A percentile compares a stretch with the other conserved stretches of the same genome.
Evolutionary conservation across 2,329 filamentous ascomycete species (phyloP).

Genomic region (Cordyceps fumosorosea): DNA sequence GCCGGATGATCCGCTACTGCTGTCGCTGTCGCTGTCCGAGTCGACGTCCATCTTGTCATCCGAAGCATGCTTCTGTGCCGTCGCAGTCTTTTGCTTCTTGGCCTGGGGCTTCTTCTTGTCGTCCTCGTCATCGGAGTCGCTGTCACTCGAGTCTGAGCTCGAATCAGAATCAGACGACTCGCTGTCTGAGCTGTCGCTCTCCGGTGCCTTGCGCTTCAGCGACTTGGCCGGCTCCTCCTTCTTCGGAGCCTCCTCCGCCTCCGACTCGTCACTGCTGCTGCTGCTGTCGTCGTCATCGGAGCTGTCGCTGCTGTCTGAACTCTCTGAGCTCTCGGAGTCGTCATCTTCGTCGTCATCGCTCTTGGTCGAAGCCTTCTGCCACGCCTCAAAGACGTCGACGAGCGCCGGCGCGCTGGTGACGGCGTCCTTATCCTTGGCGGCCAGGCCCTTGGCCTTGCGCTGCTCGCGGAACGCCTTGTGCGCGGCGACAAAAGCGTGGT

Average conservation of each 20-base stretch:
- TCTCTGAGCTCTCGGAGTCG: constrained; percentile 15
- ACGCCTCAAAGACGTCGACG: constrained; percentile 43
- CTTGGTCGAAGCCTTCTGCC: constrained; percentile 33
- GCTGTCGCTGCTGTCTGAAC: constrained; percentile 19
- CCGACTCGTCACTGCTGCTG: constrained; percentile 13
- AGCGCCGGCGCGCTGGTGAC: constrained; percentile 27
- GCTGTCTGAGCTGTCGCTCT: constrained; percentile 16
- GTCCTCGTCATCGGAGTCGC: constrained; percentile 28
- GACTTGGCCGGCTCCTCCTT: constrained; percentile 13
- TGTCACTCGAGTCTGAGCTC: constrained; percentile 15
- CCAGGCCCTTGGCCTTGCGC: constrained; percentile 46
- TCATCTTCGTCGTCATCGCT: constrained; percentile 22
- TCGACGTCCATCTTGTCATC: constrained; percentile 19
- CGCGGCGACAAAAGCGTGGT: constrained; percentile 59
- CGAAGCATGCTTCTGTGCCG: constrained; percentile 4
- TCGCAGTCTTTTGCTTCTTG: constrained; percentile 4
- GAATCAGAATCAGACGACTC: background rate
- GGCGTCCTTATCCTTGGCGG: constrained; percentile 20
- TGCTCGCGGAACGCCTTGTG: constrained; percentile 34
- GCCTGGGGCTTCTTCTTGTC: constrained; percentile 32
- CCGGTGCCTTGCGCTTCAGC: constrained; percentile 36
- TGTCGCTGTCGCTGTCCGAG: constrained; percentile 22
- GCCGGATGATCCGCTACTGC: constrained; percentile 20
- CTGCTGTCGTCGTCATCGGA: constrained; percentile 18
- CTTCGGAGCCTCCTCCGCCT: constrained; percentile 20